A percentile compares a stretch with the other conserved stretches of the same genome.
Evolutionary conservation across 805 yeast species (phyloP).

Genomic region (Komagataella pseudopastoris): DNA sequence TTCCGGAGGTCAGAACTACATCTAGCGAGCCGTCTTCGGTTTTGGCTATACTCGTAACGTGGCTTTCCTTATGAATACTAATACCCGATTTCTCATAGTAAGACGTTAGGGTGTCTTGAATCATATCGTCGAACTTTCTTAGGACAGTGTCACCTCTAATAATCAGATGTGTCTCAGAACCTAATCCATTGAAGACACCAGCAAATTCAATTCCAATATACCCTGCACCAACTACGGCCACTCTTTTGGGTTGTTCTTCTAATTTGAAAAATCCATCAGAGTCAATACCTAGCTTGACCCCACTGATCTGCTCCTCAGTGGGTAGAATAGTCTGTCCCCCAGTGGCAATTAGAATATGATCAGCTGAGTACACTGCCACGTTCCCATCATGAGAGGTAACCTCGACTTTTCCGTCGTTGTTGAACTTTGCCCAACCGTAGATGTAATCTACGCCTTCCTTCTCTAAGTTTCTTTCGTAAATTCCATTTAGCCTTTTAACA

Average conservation of each 20-base stretch:
- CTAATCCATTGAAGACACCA: constrained; percentile 85
- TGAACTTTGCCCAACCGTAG: constrained; percentile 78
- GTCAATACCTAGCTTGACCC: constrained; percentile 70
- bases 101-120: constrained; percentile 70
- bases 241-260: constrained; percentile 75
- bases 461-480: constrained; percentile 74
- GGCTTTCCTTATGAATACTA: constrained; percentile 56
- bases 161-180: constrained; percentile 73
- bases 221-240: constrained; percentile 95
- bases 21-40: constrained; percentile 34
- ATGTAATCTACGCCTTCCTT: constrained; percentile 84
- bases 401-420: constrained; percentile 60
- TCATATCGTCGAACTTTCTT: constrained; percentile 74
- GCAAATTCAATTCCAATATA: constrained; percentile 94
- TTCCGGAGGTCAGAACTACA: constrained; percentile 28
- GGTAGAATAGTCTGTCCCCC: constrained; percentile 84
- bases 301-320: constrained; percentile 38
- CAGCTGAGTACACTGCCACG: constrained; percentile 48
- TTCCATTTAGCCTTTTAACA: constrained; percentile 76
- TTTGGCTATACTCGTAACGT: constrained; percentile 34
- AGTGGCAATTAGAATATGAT: constrained; percentile 76
- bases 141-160: constrained; percentile 87
- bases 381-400: constrained; percentile 56
- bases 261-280: constrained; percentile 88
- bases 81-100: constrained; percentile 74